phyloP scores from a whole-genome alignment of 164 flowering plant genomes.

The Magnolia sinica region DNA sequence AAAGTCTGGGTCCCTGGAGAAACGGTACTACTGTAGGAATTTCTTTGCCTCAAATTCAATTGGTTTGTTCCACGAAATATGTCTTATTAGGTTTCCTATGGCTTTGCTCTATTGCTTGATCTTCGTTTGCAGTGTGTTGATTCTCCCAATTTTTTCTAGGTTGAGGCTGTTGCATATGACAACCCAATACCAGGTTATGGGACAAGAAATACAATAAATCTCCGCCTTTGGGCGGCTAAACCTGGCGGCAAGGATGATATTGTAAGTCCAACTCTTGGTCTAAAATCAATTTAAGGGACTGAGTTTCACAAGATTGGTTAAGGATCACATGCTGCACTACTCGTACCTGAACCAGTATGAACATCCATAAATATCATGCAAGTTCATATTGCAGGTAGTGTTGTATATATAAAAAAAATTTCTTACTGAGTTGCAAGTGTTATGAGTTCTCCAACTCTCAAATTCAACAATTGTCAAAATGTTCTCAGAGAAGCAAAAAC shows the following conservation, averaged over 20 bases:
- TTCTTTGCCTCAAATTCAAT: background rate
- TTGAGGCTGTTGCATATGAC: constrained; percentile 67
- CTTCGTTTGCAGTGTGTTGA: background rate
- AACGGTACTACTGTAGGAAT: constrained; percentile 25
- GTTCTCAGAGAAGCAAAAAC: background rate
- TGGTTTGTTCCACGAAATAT: background rate
- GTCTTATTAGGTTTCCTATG: background rate
- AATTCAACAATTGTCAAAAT: background rate
- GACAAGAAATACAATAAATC: constrained; percentile 52
- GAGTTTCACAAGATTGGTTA: no score
- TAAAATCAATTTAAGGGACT: no score
- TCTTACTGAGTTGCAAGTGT: background rate
- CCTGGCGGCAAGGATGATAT: constrained; percentile 52
- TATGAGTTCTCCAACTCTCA: background rate
- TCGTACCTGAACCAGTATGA: no score
- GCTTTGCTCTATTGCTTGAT: background rate
- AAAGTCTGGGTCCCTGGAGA: constrained; percentile 61
- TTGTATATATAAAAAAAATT: no score
- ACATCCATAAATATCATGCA: no score
- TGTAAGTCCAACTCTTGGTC: constrained; percentile 22
- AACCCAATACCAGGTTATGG: constrained; percentile 67
- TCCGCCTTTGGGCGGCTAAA: constrained; percentile 66
- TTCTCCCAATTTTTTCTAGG: constrained; percentile 23
- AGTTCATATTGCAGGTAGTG: no score
- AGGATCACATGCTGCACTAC: no score